A percentile compares a stretch with the other conserved stretches of the same genome.
These are phyloP conservation scores for Hanseniaspora uvarum DNA, from an alignment of 1,139 yeast species.

Conservation along the genomic window DNA sequence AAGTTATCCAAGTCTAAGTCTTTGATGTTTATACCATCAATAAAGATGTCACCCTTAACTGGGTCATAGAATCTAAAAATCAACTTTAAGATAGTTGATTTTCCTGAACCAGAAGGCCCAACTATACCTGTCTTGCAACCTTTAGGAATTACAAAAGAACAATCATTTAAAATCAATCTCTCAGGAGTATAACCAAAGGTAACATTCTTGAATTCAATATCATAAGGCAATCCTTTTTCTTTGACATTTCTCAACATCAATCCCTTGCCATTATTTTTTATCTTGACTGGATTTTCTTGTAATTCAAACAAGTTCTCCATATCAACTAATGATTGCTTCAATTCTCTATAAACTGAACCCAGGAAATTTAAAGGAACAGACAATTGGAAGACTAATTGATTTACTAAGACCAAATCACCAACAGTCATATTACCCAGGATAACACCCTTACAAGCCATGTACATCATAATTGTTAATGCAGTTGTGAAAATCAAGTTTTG, in stretches of 20 bases:
- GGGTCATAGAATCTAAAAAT: conserved; percentile 87
- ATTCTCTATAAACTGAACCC: conserved; percentile 89
- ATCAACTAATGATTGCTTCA: conserved; percentile 81
- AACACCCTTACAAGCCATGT: conserved; percentile 95
- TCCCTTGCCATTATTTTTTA: conserved; percentile 52
- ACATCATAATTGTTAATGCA: conserved; percentile 95
- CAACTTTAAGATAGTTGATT: conserved; percentile 75
- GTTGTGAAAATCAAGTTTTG: conserved; percentile 84
- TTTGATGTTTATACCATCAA: conserved; percentile 84
- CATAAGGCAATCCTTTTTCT: conserved; percentile 30
- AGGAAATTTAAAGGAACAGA: conserved; percentile 88
- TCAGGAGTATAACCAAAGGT: conserved; percentile 86
- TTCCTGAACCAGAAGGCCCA: conserved; percentile 93
- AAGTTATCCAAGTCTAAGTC: conserved; percentile 67
- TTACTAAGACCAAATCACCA: conserved; percentile 91
- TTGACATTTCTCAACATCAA: conserved; percentile 35
- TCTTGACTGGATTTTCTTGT: conserved; percentile 62
- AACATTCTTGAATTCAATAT: conserved; percentile 80
- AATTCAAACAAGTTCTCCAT: conserved; percentile 84
- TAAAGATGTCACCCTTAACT: conserved; percentile 59
- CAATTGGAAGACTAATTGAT: conserved; percentile 89
- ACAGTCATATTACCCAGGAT: conserved; percentile 73
- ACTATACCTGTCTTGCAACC: conserved; percentile 88
- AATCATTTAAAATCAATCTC: conserved; percentile 72
- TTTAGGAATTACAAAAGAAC: conserved; percentile 76